Base-by-base conservation (phyloP, 495 filamentous ascomycete genomes). In the Hypoxylon lenormandii region DNA sequence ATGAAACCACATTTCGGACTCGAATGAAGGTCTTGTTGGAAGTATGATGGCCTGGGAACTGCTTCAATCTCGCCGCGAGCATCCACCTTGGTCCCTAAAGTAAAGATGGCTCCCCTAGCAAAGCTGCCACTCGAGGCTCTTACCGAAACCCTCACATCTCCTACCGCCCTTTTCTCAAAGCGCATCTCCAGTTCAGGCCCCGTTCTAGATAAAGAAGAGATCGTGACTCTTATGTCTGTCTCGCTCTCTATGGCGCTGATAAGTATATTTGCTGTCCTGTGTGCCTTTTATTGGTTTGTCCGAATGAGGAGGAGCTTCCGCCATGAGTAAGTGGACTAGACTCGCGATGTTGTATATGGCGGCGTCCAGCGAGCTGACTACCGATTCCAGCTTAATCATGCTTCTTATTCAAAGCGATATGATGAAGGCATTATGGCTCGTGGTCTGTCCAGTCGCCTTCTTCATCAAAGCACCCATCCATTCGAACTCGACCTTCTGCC, bases 231-330 rank as follows among this genome's bases (percentile, higher is more conserved):
- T 30, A 72, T 74, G 69, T 66, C 60, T 21, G 56, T 74, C 22
- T 74, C 74, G 1, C 65, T 76, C 51, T 62, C 55, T 33, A 56
- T 84, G 19, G 74, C 82, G 18, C 73, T 80, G 0, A 65, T 89
- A 75, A 89, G 86, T 63, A 74, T 90, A 21, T 15, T 83, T 7
- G 76, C 82, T 12, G 80, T 81, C 0, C 59, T 87, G 5, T 70
- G 81, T 42, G 78, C 87, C 16, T 79, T 89, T 51, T 92, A 90
- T 76, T 92, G 89, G 89, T 91, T 93, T 76, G 77, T 85, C 42
- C 84, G 85, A 69, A 93, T 93, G 90, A 83, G 86, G 68, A 84
- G 88, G 72, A 86, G 80, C 46, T 93, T 92, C 75, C 85, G 91
- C 51, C 91, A 92, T 74, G 87, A 89, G 90, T 89, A 85, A 79